These are phyloP conservation scores for Halophytophthora batemanensis DNA, from an alignment of 352 stramenopile species.

Conservation along the genomic window DNA sequence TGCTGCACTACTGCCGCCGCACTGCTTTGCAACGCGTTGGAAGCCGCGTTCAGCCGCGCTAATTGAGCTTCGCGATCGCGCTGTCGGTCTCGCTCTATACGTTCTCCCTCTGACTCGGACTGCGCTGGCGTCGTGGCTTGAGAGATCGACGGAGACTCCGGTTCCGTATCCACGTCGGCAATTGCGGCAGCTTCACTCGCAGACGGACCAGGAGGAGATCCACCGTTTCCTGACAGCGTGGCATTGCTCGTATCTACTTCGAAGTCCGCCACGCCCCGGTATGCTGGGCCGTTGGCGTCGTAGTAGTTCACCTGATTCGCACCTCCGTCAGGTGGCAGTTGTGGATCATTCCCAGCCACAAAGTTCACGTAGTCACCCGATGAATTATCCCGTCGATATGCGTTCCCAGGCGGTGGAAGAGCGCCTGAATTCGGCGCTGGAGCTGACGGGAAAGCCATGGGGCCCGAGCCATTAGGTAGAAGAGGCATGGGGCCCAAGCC, in stretches of 20 bases:
- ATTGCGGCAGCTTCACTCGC: slow-evolving; percentile 11
- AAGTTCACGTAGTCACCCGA: slow-evolving; percentile 33
- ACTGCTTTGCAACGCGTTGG: slow-evolving; percentile 24
- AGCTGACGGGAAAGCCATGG: slow-evolving; percentile 19
- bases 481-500: slow-evolving; percentile 22
- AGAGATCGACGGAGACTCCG: slow-evolving; percentile 53
- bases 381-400: slow-evolving; percentile 19
- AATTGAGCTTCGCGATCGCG: slow-evolving; percentile 29
- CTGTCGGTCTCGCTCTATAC: slow-evolving; percentile 16
- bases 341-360: slow-evolving; percentile 58
- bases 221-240: not conserved
- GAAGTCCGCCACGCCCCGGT: slow-evolving; percentile 54
- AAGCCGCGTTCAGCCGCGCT: slow-evolving; percentile 26
- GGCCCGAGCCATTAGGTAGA: slow-evolving; percentile 16
- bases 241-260: slow-evolving; percentile 30
- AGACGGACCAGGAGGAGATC: not conserved
- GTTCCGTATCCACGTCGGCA: slow-evolving; percentile 61
- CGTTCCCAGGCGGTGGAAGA: slow-evolving; percentile 1
- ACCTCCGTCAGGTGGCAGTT: slow-evolving; percentile 28
- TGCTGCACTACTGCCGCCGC: slow-evolving; percentile 7
- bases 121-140: slow-evolving; percentile 65
- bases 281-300: slow-evolving; percentile 63
- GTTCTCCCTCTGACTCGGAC: slow-evolving; percentile 61
- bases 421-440: slow-evolving; percentile 11
- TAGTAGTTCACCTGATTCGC: slow-evolving; percentile 58